Conservation (phyloP, 306 rosid genomes). For the Glycyrrhiza uralensis region DNA sequence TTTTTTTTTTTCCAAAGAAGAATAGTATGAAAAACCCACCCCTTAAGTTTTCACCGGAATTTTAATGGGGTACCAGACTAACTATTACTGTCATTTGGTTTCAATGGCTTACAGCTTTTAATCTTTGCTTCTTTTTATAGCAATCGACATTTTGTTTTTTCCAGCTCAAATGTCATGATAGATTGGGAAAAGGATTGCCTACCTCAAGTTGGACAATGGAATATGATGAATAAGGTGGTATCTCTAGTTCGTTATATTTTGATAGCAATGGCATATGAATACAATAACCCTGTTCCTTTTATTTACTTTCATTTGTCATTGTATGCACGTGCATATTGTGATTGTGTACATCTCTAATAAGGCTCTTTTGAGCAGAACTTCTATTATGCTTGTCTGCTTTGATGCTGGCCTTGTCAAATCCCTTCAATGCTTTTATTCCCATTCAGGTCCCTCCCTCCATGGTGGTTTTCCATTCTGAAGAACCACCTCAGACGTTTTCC, state of each 20-base stretch:
- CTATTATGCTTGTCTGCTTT: constrained; percentile 16
- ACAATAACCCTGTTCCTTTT: too few relatives aligned
- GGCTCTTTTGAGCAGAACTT: constrained; percentile 1
- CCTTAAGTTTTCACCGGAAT: constrained; percentile 54
- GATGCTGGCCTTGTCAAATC: constrained; percentile 41
- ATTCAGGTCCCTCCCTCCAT: too few relatives aligned
- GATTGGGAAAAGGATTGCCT: constrained; percentile 84
- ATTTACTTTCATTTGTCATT: too few relatives aligned
- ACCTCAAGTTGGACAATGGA: constrained; percentile 96
- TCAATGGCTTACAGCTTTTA: too few relatives aligned
- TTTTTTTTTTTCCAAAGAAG: too few relatives aligned
- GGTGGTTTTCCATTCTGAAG: too few relatives aligned
- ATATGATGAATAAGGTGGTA: constrained; percentile 99
- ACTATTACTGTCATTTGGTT: too few relatives aligned
- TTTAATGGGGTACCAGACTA: too few relatives aligned
- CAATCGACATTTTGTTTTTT: background rate
- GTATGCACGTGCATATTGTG: too few relatives aligned
- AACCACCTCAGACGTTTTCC: constrained; percentile 38
- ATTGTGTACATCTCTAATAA: constrained; percentile 26
- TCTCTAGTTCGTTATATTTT: too few relatives aligned
- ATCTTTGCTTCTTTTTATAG: background rate
- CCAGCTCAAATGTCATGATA: constrained; percentile 85
- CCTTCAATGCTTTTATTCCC: constrained; percentile 33
- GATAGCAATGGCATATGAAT: too few relatives aligned
- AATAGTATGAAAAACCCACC: too few relatives aligned